Evolutionary conservation across 139 green algal genomes (phyloP), one percentile per base, ranked within the genome.

Genomic region (Pseudopediastrum boryanum): DNA sequence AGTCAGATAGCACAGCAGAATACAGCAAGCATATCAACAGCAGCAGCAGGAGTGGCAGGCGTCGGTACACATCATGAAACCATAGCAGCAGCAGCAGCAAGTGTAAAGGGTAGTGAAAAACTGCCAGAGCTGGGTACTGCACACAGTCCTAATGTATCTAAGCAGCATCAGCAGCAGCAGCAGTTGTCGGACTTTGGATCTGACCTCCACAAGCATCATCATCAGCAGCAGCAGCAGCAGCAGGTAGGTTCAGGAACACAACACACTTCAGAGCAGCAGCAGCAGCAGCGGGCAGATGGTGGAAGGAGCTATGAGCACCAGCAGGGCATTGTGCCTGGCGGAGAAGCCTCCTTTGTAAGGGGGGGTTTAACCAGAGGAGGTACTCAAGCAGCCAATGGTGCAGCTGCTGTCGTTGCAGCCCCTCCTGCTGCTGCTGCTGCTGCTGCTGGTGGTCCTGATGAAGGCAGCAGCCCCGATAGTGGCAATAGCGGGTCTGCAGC

Each of bases 121-220:
- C n/a, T n/a, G n/a, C n/a, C n/a, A n/a, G n/a, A n/a, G n/a, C n/a
- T n/a, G n/a, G n/a, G n/a, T n/a, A n/a, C n/a, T n/a, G n/a, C n/a
- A n/a, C n/a, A n/a, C n/a, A n/a, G n/a, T n/a, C n/a, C n/a, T n/a
- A n/a, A n/a, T n/a, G n/a, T n/a, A n/a, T n/a, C 39, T 29, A 50
- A 69, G n/a, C 54, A 78, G 56, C 54, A 67, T 39, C 9, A 48
- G 56, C 66, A 61, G 66, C 66, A 61, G 66, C 25, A 74, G 66
- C 21, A 71, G 10, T 33, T 9, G 9, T 27, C 33, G 12, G 54
- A 65, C 35, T 69, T 25, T 7, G 10, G n/a, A 65, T 39, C 54
- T 7, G n/a, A 65, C 8, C 54, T 10, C 54, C 19, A 61, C 64
- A 31, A 42, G 35, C 12, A 23, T 12, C n/a, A n/a, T n/a, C n/a